Evolutionary conservation across 805 yeast species (phyloP).

Genomic region (Saccharomycopsis babjevae): DNA sequence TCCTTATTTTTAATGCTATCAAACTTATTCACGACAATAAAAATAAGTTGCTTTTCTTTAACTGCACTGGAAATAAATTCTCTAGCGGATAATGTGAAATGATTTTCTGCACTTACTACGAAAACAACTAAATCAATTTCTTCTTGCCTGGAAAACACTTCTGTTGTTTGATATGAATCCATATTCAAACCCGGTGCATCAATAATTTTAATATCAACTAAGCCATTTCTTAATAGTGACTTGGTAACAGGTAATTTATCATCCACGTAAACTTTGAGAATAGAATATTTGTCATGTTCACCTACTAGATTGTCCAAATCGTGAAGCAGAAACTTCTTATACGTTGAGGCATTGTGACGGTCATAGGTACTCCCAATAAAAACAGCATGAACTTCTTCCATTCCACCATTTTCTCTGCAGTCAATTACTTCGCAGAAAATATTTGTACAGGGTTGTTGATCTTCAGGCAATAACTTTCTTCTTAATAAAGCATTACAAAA

Average conservation of each 20-base stretch:
- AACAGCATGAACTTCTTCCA: conserved; percentile 92
- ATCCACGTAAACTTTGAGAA: conserved; percentile 71
- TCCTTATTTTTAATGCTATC: conserved; percentile 77
- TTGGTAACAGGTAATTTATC: conserved; percentile 60
- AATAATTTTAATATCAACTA: conserved; percentile 81
- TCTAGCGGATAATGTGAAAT: conserved; percentile 85
- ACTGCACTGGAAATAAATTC: conserved; percentile 90
- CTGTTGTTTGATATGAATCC: conserved; percentile 90
- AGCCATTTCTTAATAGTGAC: conserved; percentile 77
- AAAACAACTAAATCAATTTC: conserved; percentile 94
- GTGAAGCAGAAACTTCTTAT: conserved; percentile 40
- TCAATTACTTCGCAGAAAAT: conserved; percentile 94
- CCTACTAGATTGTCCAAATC: conserved; percentile 63
- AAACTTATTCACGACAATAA: conserved; percentile 88
- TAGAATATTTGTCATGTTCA: conserved; percentile 57
- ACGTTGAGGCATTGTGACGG: conserved; percentile 54
- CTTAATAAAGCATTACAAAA: conserved; percentile 85
- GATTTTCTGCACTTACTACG: conserved; percentile 94
- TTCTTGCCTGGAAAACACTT: conserved; percentile 90
- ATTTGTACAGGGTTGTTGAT: conserved; percentile 95
- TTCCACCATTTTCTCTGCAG: conserved; percentile 58
- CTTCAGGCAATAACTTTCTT: conserved; percentile 77
- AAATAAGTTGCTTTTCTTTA: conserved; percentile 80
- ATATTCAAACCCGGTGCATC: conserved; percentile 97
- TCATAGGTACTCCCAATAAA: conserved; percentile 44